Base-by-base conservation (phyloP, 306 rosid species). In the Castanospermum australe region DNA sequence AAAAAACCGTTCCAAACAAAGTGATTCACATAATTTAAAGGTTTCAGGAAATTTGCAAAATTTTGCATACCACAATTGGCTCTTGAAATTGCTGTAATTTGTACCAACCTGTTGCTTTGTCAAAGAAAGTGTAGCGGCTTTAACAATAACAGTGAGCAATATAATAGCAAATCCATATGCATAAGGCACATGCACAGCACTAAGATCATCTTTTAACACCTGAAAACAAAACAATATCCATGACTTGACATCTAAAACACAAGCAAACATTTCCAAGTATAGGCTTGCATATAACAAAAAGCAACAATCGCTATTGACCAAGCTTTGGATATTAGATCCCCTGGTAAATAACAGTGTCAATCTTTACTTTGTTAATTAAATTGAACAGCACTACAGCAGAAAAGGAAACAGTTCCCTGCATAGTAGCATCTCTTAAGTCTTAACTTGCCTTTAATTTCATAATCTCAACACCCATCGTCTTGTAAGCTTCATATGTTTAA, bases 91-190 rank as follows among this genome's bases (percentile, higher is more conserved):
- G 47, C 48, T 28, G 33, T 35, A 41, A 52, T 47, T 30, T 67
- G 45, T 13, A 81, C 89, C 13, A 76, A 96, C 99, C 97, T 93
- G 98, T 79, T 96, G 92, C 88, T 96, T 96, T 61, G 99, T 96
- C 83, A 96, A 83, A 36, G 99, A 98, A 63, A 90, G 76, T 38
- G 99, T 96, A 2, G 79, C 94, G 0, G 84, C 67, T 83, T 96
- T 96, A 71, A 96, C 99, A 48, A 96, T 73, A 66, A 93, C 77
- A 4, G 99, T 96, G 45, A 96, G 98, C 78, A 96, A 77, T 75
- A 96, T 96, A 78, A 96, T 96, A 38, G 99, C 99, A 79, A 96
- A 96, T 55, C 99, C 99, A 63, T 96, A 96, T 7, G 98, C 61
- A 61, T 91, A 93, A 20, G 99, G 99, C 60, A 96, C 92, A 48